Evolutionary conservation across 1,139 yeast genomes (phyloP).

Genomic region (Yamadazyma songkhlaensis): DNA sequence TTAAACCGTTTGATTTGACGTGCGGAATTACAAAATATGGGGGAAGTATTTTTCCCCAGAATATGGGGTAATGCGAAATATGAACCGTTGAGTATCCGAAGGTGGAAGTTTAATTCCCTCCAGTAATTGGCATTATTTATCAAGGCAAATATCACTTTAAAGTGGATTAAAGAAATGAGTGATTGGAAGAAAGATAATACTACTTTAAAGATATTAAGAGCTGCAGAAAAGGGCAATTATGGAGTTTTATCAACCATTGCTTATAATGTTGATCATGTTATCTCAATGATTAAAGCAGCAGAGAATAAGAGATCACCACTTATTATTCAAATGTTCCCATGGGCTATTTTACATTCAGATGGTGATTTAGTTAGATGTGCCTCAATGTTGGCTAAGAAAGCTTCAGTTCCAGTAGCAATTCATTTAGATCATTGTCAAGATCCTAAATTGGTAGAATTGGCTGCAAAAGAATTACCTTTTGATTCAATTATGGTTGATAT

Average conservation of each 20-base stretch:
- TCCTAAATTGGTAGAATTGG: conserved; percentile 11
- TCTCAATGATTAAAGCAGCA: conserved; percentile 13
- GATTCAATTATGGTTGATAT: conserved; percentile 13
- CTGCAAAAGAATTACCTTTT: conserved; percentile 12
- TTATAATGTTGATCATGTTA: conserved; percentile 11
- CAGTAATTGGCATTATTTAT: neutral
- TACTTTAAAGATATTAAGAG: conserved; percentile 10
- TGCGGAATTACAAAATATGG: too few species aligned
- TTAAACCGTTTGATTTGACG: too few species aligned
- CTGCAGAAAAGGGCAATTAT: conserved; percentile 9
- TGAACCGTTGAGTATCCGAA: too few species aligned
- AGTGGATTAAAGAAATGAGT: neutral
- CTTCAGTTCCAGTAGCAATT: conserved; percentile 11
- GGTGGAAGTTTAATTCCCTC: too few species aligned
- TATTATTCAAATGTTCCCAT: conserved; percentile 12
- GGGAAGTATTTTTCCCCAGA: too few species aligned
- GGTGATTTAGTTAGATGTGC: conserved; percentile 11
- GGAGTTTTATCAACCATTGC: conserved; percentile 13
- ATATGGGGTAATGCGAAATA: too few species aligned
- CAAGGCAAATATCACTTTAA: neutral
- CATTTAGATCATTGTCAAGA: conserved; percentile 14
- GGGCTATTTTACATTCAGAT: conserved; percentile 11
- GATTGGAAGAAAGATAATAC: conserved; percentile 10
- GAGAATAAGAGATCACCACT: conserved; percentile 11
- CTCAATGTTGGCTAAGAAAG: conserved; percentile 10